Evolutionary conservation across 345 rosid species (phyloP).

Genomic region (Populus tremula): DNA sequence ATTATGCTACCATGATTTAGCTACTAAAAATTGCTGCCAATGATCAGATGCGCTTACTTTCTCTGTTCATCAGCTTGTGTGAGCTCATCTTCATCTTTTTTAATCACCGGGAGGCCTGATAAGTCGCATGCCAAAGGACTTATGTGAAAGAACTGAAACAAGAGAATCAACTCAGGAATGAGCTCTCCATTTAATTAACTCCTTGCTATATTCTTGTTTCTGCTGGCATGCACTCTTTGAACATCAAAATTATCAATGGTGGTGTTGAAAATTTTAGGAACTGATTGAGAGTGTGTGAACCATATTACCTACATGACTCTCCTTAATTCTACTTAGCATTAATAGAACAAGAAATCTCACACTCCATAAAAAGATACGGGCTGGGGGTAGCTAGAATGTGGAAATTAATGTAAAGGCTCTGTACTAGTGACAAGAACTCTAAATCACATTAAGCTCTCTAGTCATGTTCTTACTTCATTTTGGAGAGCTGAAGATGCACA

Average conservation of each 20-base stretch:
- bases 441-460: neutral
- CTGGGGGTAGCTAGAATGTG: too few relatives aligned
- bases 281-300: too few relatives aligned
- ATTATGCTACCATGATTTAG: neutral
- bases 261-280: too few relatives aligned
- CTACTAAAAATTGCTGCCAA: neutral
- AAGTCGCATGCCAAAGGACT: conserved; percentile 55
- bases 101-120: conserved; percentile 51
- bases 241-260: too few relatives aligned
- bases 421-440: neutral
- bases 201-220: neutral
- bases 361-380: neutral
- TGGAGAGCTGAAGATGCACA: conserved; percentile 46
- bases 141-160: conserved; percentile 46
- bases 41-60: conserved; percentile 31
- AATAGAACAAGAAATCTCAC: neutral
- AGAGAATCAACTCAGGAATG: neutral
- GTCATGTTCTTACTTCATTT: conserved; percentile 35
- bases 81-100: conserved; percentile 39
- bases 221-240: too few relatives aligned
- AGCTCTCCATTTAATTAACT: neutral
- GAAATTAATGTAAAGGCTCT: neutral
- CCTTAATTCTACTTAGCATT: neutral
- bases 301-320: too few relatives aligned
- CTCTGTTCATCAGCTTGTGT: conserved; percentile 29